phyloP scores from a whole-genome alignment of 768 basidiomycete species.

The Trametopsis cervina region DNA sequence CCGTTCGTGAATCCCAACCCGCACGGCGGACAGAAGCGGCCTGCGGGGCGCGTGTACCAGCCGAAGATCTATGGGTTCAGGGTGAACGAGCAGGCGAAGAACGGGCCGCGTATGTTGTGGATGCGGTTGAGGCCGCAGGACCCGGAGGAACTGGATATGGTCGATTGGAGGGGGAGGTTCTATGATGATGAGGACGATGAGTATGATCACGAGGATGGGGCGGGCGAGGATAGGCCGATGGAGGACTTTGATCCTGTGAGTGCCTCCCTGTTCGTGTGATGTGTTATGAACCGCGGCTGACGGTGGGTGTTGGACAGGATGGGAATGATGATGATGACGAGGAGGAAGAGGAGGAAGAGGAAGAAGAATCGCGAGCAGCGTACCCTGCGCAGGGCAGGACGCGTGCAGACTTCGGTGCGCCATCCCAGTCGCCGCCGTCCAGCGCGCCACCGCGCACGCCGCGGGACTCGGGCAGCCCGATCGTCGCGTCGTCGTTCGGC shows the following conservation, averaged over 20 bases:
- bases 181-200: conserved; percentile 73
- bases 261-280: conserved; percentile 8
- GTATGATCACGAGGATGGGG: conserved; percentile 33
- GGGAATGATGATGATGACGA: conserved; percentile 39
- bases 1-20: conserved; percentile 85
- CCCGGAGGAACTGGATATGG: conserved; percentile 73
- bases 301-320: background rate
- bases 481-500: conserved; percentile 5
- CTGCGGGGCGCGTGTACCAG: conserved; percentile 80
- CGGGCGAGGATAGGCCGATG: conserved; percentile 59
- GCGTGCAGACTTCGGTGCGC: conserved; percentile 8
- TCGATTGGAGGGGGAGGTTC: conserved; percentile 91
- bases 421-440: conserved; percentile 45
- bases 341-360: conserved; percentile 48
- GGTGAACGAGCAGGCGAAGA: conserved; percentile 91
- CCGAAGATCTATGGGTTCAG: conserved; percentile 97
- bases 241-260: conserved; percentile 82
- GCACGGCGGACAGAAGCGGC: conserved; percentile 83
- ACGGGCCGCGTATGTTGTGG: conserved; percentile 97
- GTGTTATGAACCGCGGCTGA: background rate
- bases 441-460: conserved; percentile 39
- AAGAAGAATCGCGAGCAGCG: conserved; percentile 36
- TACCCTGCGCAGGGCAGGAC: conserved; percentile 9
- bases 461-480: conserved; percentile 26
- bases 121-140: conserved; percentile 79